Evolutionary conservation across 805 yeast genomes (phyloP), one percentile per base, ranked within the genome.

Genomic region (Pichia rugopelliculosa): DNA sequence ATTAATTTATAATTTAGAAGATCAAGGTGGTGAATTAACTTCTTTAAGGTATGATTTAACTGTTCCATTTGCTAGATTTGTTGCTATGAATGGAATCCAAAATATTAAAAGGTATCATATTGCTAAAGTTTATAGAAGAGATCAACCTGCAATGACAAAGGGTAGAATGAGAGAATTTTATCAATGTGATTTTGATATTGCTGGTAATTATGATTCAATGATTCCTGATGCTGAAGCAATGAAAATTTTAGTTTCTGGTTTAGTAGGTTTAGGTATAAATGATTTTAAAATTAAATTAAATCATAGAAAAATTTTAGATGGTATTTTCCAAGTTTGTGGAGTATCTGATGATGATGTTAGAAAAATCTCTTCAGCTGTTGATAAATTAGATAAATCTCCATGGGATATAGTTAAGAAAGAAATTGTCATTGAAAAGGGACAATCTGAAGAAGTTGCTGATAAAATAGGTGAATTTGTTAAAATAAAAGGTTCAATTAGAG

Each of bases 121-220:
- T 55, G 99, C 99, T 57, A 93, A 93, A 67, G 99, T 93, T 46
- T 93, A 93, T 71, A 82, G 99, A 73, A 85, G 99, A 70, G 99
- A 93, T 66, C 99, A 93, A 70, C 99, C 99, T 6, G 99, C 99
- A 9, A 93, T 93, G 99, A 91, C 98, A 44, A 93, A 93, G 70
- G 99, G 99, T 52, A 80, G 99, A 70, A 93, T 93, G 99, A 86
- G 99, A 77, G 99, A 93, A 69, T 93, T 93, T 62, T 93, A 93
- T 68, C 99, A 93, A 71, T 93, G 99, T 74, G 99, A 93, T 71
- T 87, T 93, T 59, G 99, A 93, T 67, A 74, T 93, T 61, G 99
- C 99, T 21, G 99, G 99, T 45, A 68, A 66, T 48, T 91, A 85
- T 65, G 99, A 93, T 60, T 60, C 82, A 25, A 93, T 93, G 99